Evolutionary conservation across 129 eudicot genomes (phyloP), one percentile per base, ranked within the genome.

Genomic region (Heracleum sosnowskyi): DNA sequence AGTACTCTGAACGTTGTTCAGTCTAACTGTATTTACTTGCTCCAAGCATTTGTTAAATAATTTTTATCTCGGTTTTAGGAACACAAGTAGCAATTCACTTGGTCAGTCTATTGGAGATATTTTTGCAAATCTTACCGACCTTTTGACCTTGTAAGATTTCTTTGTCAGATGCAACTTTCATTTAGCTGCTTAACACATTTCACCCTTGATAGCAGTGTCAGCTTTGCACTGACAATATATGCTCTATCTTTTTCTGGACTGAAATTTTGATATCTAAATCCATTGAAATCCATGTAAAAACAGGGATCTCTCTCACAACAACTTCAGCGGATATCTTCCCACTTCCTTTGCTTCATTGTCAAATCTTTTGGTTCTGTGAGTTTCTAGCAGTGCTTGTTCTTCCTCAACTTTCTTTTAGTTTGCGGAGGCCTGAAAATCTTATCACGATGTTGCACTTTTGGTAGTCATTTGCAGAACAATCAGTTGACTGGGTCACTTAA

Each of bases 301-400:
- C 84, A 95, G 99, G 89, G 99, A 95, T 86, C 86, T 95, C 26
- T 95, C 99, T 20, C 60, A 75, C 82, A 95, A 95, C 81, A 89
- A 87, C 80, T 89, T 95, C 63, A 81, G 92, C 17, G 99, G 99
- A 76, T 91, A 92, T 85, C 90, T 95, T 80, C 99, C 99, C 5
- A 60, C 34, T 82, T 95, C 99, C 12, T 77, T 92, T 78, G 70
- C 85, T 70, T 84, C 90, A 41, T 74, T 95, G 87, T 82, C 90
- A 7, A 92, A 85, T 85, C 90, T 95, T 74, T 90, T 96, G 4
- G 87, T 89, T 39, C 90, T 92, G 99, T 92, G 79, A 87, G 92
- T 86, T 66, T 85, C 47, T 39, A 73, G 7, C 22, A 69, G 64
- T 74, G 40, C 79, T 75, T 74, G 69, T 62, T 62, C 80, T 78